phyloP scores from a whole-genome alignment of 495 filamentous ascomycete species.

The Aspergillus ostianus region DNA sequence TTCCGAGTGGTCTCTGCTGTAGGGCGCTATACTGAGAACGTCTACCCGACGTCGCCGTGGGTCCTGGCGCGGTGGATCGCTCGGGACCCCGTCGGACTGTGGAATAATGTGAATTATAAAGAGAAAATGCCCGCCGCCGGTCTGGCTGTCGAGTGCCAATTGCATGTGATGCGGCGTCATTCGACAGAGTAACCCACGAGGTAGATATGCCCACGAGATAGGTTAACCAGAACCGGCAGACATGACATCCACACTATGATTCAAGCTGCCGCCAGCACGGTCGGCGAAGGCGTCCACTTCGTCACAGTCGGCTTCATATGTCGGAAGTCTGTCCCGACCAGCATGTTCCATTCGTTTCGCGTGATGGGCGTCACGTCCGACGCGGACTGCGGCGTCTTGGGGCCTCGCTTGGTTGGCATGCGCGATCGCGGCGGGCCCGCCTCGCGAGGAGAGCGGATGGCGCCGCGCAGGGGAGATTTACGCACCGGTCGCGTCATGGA shows the following conservation, averaged over 20 bases:
- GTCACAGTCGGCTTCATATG: slow-evolving; percentile 37
- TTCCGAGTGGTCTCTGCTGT: not conserved
- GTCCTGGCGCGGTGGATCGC: not conserved
- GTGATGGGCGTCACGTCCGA: slow-evolving; percentile 50
- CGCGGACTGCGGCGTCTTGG: slow-evolving; percentile 45
- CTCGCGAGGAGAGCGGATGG: slow-evolving; percentile 23
- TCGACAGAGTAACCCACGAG: too few species aligned
- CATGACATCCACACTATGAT: not conserved
- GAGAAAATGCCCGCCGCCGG: too few species aligned
- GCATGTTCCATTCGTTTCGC: slow-evolving; percentile 47
- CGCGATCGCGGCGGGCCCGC: slow-evolving; percentile 18
- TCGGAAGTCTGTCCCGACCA: slow-evolving; percentile 34
- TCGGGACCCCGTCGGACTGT: not conserved
- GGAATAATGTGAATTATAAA: not conserved
- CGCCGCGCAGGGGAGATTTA: slow-evolving; percentile 23
- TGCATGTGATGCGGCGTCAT: not conserved
- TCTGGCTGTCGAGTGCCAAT: slow-evolving; percentile 1
- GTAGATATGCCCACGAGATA: not conserved
- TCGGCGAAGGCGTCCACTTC: slow-evolving; percentile 45
- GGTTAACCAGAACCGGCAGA: not conserved
- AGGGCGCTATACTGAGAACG: too few species aligned
- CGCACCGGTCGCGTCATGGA: not conserved
- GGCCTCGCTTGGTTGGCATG: slow-evolving; percentile 31
- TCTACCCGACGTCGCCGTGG: too few species aligned
- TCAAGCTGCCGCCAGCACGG: slow-evolving; percentile 39